A percentile compares a stretch with the other conserved stretches of the same genome.
These are phyloP conservation scores for Fusarium xyrophilum DNA, from an alignment of 2,329 filamentous ascomycete genomes.

Conservation along the genomic window DNA sequence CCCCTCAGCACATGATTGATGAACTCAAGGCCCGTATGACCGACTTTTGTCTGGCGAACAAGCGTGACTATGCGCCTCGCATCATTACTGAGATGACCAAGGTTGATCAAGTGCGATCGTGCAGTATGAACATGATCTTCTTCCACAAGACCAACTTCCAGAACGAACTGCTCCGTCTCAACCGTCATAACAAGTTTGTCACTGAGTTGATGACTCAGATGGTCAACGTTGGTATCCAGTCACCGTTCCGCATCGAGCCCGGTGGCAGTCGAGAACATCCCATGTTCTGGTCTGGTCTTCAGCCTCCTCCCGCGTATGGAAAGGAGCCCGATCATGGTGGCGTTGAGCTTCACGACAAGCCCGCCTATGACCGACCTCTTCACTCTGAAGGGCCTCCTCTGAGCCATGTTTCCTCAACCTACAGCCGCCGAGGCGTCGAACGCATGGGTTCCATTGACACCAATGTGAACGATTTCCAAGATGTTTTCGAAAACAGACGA, in stretches of 20 bases:
- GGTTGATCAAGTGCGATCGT: conserved; percentile 82
- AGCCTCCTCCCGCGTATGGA: conserved; percentile 47
- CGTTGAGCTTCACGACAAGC: conserved; percentile 20
- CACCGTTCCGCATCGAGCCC: conserved; percentile 66
- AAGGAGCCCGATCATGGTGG: conserved; percentile 36
- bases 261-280: conserved; percentile 74
- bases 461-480: conserved; percentile 51
- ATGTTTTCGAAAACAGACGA: conserved; percentile 55
- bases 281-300: conserved; percentile 58
- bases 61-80: conserved; percentile 86
- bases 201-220: conserved; percentile 89
- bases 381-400: conserved; percentile 23
- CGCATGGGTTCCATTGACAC: conserved; percentile 46
- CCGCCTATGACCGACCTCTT: conserved; percentile 7
- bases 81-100: conserved; percentile 84
- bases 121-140: conserved; percentile 91
- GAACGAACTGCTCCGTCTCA: conserved; percentile 88
- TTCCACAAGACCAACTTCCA: conserved; percentile 99
- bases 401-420: conserved; percentile 16
- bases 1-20: conserved; percentile 82
- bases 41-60: conserved; percentile 83
- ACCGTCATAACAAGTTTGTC: conserved; percentile 92
- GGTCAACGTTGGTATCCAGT: conserved; percentile 83
- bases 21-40: conserved; percentile 79
- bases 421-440: conserved; percentile 28